phyloP scores from a whole-genome alignment of 1,139 yeast genomes.

The Petasospora fabianii region DNA sequence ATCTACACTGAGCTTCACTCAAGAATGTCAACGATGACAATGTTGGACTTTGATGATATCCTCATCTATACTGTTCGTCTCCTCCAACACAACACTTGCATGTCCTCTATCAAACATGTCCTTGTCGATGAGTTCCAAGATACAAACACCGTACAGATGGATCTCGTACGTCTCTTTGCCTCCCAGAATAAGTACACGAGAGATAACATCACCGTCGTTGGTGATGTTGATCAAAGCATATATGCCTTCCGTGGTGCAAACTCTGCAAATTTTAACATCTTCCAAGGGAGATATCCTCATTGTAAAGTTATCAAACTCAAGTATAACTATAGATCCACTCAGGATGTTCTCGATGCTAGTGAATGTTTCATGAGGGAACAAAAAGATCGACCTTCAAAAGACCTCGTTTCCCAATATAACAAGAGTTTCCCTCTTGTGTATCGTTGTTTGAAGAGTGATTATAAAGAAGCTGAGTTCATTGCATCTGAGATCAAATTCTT shows the following conservation, averaged over 20 bases:
- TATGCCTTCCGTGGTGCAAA: constrained; percentile 86
- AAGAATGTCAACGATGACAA: constrained; percentile 35
- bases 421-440: constrained; percentile 47
- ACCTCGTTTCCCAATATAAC: constrained; percentile 43
- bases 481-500: constrained; percentile 51
- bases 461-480: constrained; percentile 56
- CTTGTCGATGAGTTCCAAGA: constrained; percentile 95
- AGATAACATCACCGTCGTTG: constrained; percentile 77
- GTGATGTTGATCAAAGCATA: constrained; percentile 95
- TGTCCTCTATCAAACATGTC: constrained; percentile 59
- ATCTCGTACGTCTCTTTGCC: constrained; percentile 60
- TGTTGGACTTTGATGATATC: constrained; percentile 84
- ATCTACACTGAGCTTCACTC: constrained; percentile 54
- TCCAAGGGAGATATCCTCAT: constrained; percentile 47
- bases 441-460: constrained; percentile 36
- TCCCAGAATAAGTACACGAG: constrained; percentile 30
- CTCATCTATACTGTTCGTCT: constrained; percentile 53
- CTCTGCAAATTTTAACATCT: constrained; percentile 57
- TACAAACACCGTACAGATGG: constrained; percentile 73
- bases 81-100: constrained; percentile 44
- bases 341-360: constrained; percentile 60
- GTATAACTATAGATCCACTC: constrained; percentile 80
- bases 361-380: constrained; percentile 68
- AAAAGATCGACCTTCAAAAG: constrained; percentile 38
- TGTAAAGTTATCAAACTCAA: constrained; percentile 43